Evolutionary conservation across 2,329 filamentous ascomycete genomes (phyloP), one percentile per base, ranked within the genome.

Genomic region (Chaetomium globosum): DNA sequence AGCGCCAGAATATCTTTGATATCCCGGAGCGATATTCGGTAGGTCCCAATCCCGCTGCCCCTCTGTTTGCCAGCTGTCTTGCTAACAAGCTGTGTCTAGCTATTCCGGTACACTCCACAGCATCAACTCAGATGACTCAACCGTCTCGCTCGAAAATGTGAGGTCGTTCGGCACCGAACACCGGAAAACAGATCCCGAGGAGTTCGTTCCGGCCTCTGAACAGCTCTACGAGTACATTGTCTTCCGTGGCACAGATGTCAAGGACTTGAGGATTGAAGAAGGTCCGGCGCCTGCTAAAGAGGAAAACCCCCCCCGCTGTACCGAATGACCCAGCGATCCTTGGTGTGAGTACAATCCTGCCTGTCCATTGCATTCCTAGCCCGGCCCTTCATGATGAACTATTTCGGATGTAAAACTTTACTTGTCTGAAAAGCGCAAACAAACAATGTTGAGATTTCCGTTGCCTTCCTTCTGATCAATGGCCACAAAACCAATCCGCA

Each of bases 391-490:
- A 87, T 97, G 93, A 97, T 92, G 91, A 96, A 95, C 81, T 81
- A 96, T 91, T 68, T 85, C 93, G 93, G 93, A 97, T 97, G 92
- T 95, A 92, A 96, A 96, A 80, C 49, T 59, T 59, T 85, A 86
- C 83, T 86, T 86, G 85, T 87, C 89, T 89, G 90, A 90, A 90
- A 89, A 90, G 92, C 92, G 93, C 93, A 96, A 88, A 87, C 82
- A 92, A 89, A 71, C 85, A 85, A 82, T 97, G 93, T 96, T 89
- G 93, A 97, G 87, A 89, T 90, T 89, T 97, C 93, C 93, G 93
- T 97, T 97, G 93, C 93, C 93, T 97, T 97, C 93, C 93, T 97
- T 97, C 93, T 97, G 93, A 97, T 88, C 75, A 73, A 64, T 64
- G 71, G 72, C 73, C 71, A 64, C 69, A 65, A 72, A 71, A 63